A percentile compares a stretch with the other conserved stretches of the same genome.
Conservation (phyloP, 495 filamentous ascomycete species). For the Friedmanniomyces simplex region DNA sequence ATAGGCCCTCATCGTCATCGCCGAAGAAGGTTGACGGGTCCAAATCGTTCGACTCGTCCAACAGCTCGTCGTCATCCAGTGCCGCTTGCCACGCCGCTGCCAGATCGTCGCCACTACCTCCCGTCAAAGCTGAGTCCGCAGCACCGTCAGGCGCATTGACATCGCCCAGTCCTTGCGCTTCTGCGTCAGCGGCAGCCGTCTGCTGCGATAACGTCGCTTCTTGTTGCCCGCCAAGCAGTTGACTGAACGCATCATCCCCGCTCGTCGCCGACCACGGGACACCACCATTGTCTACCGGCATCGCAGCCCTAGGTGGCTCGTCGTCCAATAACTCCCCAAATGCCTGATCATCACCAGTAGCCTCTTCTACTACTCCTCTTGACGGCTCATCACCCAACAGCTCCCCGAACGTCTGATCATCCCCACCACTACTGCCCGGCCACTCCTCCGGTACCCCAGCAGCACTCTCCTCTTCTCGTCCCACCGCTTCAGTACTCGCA, state of each 20-base stretch:
- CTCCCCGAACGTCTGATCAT: conserved; percentile 22
- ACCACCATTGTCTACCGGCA: background rate
- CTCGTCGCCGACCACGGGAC: background rate
- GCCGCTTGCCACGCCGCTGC: conserved; percentile 77
- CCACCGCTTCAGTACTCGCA: background rate
- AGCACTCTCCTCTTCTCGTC: background rate
- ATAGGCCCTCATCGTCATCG: conserved; percentile 64
- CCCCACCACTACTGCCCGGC: conserved; percentile 1
- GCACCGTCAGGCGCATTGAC: background rate
- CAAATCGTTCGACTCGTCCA: conserved; percentile 46
- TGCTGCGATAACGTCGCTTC: too few relatives aligned
- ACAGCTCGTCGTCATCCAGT: conserved; percentile 69
- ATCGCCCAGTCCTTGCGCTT: background rate
- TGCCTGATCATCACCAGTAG: conserved; percentile 6
- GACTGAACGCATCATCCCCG: background rate
- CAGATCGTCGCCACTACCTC: conserved; percentile 39
- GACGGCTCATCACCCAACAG: conserved; percentile 4
- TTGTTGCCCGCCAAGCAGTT: background rate
- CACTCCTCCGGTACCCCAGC: background rate
- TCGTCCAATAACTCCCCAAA: conserved; percentile 3
- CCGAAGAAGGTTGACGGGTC: conserved; percentile 50
- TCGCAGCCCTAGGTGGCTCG: background rate
- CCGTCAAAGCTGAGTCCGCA: background rate
- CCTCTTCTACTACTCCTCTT: background rate
- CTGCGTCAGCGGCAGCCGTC: background rate